These are phyloP conservation scores for Chrysophaeum taylorii DNA, from an alignment of 352 stramenopile genomes.

Conservation along the genomic window DNA sequence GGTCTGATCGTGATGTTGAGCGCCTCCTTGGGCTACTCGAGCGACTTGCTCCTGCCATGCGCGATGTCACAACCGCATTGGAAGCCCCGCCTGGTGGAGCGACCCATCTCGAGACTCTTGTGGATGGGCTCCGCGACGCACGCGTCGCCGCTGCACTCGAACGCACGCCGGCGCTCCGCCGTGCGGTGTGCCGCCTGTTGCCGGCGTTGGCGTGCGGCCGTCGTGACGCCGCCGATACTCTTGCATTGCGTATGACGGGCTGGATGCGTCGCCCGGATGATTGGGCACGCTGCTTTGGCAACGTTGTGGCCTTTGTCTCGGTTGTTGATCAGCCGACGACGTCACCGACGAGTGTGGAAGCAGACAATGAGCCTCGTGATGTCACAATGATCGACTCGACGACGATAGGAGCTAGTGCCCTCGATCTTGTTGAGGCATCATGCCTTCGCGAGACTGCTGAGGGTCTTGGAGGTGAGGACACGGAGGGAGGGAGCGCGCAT, in stretches of 20 bases:
- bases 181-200: conserved; percentile 4
- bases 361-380: too few species aligned
- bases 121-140: neutral
- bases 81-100: neutral
- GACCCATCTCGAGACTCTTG: neutral
- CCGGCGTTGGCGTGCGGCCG: neutral
- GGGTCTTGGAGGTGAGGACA: neutral
- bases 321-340: too few species aligned
- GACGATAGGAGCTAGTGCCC: too few species aligned
- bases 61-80: neutral
- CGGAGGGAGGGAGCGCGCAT: neutral
- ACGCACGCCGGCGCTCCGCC: neutral
- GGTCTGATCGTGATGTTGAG: neutral
- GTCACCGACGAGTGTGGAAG: too few species aligned
- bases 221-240: neutral
- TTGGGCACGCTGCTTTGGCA: too few species aligned
- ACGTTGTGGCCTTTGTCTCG: too few species aligned
- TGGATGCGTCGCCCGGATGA: too few species aligned
- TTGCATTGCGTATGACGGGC: neutral
- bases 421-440: neutral
- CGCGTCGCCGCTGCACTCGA: neutral
- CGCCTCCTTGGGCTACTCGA: neutral
- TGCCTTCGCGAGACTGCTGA: neutral
- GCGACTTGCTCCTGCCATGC: neutral
- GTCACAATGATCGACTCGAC: too few species aligned